Evolutionary conservation across 495 filamentous ascomycete genomes (phyloP).

Genomic region (Penicillium egyptiacum): DNA sequence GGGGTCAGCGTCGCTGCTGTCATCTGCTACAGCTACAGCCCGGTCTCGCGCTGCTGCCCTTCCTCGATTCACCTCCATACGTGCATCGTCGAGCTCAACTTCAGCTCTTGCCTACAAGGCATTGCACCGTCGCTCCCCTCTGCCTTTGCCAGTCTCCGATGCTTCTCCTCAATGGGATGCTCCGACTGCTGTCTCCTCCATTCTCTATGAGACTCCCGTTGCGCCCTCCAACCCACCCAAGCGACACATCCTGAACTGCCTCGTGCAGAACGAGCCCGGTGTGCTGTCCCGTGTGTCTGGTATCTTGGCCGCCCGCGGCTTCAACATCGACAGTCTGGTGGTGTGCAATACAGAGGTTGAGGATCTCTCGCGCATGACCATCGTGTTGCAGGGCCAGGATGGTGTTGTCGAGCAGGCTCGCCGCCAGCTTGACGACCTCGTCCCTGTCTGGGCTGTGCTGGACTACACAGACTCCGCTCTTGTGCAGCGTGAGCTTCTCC

Average conservation of each 20-base stretch:
- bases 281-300: slow-evolving; percentile 95
- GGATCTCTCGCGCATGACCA: slow-evolving; percentile 96
- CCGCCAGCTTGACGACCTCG: slow-evolving; percentile 91
- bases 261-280: slow-evolving; percentile 98
- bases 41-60: slow-evolving; percentile 36
- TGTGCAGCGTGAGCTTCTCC: slow-evolving; percentile 92
- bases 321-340: slow-evolving; percentile 98
- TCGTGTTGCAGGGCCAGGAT: slow-evolving; percentile 92
- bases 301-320: slow-evolving; percentile 91
- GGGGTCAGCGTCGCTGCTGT: slow-evolving; percentile 40
- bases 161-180: slow-evolving; percentile 83
- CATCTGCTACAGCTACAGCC: slow-evolving; percentile 31
- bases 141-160: slow-evolving; percentile 75
- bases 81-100: slow-evolving; percentile 64
- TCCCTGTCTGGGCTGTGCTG: slow-evolving; percentile 96
- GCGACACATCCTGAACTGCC: slow-evolving; percentile 93
- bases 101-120: slow-evolving; percentile 97
- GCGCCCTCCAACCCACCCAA: slow-evolving; percentile 83
- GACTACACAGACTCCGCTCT: slow-evolving; percentile 91
- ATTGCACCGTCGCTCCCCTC: slow-evolving; percentile 81
- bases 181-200: slow-evolving; percentile 91
- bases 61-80: slow-evolving; percentile 38
- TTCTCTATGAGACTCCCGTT: slow-evolving; percentile 95
- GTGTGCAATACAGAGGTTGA: slow-evolving; percentile 98
- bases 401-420: slow-evolving; percentile 97